Percentiles rank a stretch among this genome's conserved stretches.
These are phyloP conservation scores for Capsicum pubescens DNA, from an alignment of 257 asterid species.

Conservation along the genomic window DNA sequence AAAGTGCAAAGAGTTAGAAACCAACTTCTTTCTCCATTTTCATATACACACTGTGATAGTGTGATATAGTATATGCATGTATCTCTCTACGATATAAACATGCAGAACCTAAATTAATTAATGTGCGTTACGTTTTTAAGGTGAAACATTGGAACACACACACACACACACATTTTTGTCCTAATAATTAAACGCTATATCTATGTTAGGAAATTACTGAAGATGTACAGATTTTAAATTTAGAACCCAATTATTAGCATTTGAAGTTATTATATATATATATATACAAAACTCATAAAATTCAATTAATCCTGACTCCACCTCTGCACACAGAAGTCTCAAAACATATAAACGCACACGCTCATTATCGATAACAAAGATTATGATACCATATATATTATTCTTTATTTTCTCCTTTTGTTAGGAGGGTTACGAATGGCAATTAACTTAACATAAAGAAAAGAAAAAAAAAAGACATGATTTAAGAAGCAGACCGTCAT, in stretches of 20 bases:
- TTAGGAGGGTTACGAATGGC: neutral
- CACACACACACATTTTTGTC: neutral
- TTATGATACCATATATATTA: neutral
- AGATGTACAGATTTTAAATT: neutral
- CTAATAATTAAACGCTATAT: too few species aligned
- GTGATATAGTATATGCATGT: neutral
- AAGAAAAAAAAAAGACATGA: neutral
- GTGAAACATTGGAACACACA: neutral
- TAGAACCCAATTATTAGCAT: neutral
- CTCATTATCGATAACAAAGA: neutral
- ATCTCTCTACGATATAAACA: neutral
- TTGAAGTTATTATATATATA: neutral
- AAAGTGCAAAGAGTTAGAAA: neutral
- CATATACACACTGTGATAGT: neutral
- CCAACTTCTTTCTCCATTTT: neutral
- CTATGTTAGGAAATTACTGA: neutral
- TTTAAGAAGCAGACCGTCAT: slow-evolving; percentile 51
- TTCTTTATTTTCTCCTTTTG: neutral
- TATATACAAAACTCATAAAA: neutral
- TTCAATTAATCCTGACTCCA: neutral
- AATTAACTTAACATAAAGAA: neutral
- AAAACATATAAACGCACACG: neutral
- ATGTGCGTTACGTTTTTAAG: neutral
- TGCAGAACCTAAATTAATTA: neutral
- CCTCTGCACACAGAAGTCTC: neutral